Percentiles rank a stretch among this genome's conserved stretches.
Evolutionary conservation across 805 yeast species (phyloP).

Genomic region (Metschnikowia matae): DNA sequence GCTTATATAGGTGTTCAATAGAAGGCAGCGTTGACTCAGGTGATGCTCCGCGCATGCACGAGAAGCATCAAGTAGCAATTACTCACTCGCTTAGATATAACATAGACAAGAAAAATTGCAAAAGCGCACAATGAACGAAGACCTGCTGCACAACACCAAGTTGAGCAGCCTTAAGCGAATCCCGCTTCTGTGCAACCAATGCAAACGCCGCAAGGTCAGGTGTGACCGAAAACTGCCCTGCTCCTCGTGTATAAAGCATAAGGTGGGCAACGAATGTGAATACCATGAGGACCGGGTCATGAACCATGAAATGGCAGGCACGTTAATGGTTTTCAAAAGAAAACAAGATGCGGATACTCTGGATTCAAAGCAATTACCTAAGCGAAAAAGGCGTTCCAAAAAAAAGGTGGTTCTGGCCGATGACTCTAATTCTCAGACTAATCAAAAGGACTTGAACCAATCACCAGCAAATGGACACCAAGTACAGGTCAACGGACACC

Average conservation of each 20-base stretch:
- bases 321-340: constrained; percentile 4
- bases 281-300: constrained; percentile 20
- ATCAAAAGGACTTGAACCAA: not conserved
- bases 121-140: not conserved
- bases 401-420: not conserved
- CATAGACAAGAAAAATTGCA: not conserved
- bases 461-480: no score
- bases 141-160: not conserved
- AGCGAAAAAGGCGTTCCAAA: not conserved
- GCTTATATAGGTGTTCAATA: not conserved
- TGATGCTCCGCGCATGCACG: not conserved
- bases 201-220: constrained; percentile 35
- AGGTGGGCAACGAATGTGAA: constrained; percentile 21
- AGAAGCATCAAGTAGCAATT: no score
- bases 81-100: no score
- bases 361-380: not conserved
- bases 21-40: not conserved
- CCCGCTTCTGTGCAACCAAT: constrained; percentile 33
- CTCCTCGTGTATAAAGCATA: constrained; percentile 27
- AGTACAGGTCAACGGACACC: not conserved
- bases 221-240: constrained; percentile 38
- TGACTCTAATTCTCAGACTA: not conserved
- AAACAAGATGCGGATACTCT: not conserved
- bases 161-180: constrained; percentile 8
- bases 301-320: constrained; percentile 5